Conservation (phyloP, 371 early-diverging fungal genomes). For the Mucor saturninus region DNA sequence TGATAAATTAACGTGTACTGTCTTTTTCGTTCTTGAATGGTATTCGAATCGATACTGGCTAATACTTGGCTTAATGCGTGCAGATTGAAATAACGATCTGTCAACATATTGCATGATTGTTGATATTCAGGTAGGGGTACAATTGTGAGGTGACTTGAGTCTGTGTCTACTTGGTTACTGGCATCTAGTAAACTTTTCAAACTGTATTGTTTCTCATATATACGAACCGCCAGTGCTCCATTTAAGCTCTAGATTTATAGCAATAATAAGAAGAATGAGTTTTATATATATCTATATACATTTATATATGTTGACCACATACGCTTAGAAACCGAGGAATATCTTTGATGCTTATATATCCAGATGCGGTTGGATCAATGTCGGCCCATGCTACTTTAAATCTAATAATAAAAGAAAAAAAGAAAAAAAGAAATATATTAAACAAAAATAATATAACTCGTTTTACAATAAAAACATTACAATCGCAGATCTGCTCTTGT, state of each 20-base stretch:
- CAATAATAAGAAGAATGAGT: neutral
- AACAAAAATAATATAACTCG: too few relatives aligned
- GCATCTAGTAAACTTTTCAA: slow-evolving; percentile 37
- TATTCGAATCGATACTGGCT: slow-evolving; percentile 39
- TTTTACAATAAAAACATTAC: slow-evolving; percentile 20
- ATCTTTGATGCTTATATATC: slow-evolving; percentile 46
- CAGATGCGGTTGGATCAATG: slow-evolving; percentile 56
- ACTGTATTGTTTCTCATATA: slow-evolving; percentile 47
- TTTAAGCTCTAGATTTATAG: slow-evolving; percentile 29
- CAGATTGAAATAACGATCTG: slow-evolving; percentile 36
- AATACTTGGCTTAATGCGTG: slow-evolving; percentile 36
- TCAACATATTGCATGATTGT: slow-evolving; percentile 15
- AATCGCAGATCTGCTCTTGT: slow-evolving; percentile 52
- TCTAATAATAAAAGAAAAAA: slow-evolving; percentile 22
- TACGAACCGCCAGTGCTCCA: slow-evolving; percentile 48
- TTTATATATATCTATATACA: too few relatives aligned
- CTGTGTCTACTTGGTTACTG: slow-evolving; percentile 30
- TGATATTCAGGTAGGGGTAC: slow-evolving; percentile 14
- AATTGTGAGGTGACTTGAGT: slow-evolving; percentile 23
- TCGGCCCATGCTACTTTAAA: slow-evolving; percentile 55
- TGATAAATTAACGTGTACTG: slow-evolving; percentile 44
- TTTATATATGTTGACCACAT: neutral
- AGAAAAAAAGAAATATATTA: neutral
- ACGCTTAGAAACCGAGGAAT: slow-evolving; percentile 50
- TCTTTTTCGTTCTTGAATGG: slow-evolving; percentile 36